Evolutionary conservation across 768 basidiomycete genomes (phyloP), one percentile per base, ranked within the genome.

Genomic region (Daedaleopsis sinensis): DNA sequence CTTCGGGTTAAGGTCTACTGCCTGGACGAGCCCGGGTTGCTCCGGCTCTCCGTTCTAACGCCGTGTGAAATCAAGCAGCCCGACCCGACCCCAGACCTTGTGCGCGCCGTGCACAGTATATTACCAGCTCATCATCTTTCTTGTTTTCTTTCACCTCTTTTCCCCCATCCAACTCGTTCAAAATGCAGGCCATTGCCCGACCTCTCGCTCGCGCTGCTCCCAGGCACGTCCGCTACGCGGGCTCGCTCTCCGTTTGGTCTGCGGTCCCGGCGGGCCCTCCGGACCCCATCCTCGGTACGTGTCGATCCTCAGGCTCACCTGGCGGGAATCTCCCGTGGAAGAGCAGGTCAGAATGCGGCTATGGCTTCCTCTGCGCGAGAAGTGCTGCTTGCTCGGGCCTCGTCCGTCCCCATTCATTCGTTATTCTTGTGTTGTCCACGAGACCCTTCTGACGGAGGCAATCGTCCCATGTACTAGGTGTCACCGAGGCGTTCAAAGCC

Each of bases 401-500:
- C 24, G 53, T 19, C 23, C n/a, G 12, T 32, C 32, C 32, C 54
- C 44, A 18, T 36, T 44, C 27, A 6, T 49, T 21, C 23, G 21
- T 21, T 24, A 49, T 13, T 23, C 12, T 19, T 47, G 23, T 23
- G 23, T 18, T 23, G 38, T 32, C 52, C 11, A 37, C 39, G 58
- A 67, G 59, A 66, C 58, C 55, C 54, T 36, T 47, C 57, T n/a
- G 47, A 49, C 47, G 19, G 21, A 24, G 47, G 47, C 23, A 49
- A 49, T 49, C n/a, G 23, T 24, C 47, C 32, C 58, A 37, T 48
- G 35, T 42, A 13, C 32, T 67, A 93, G 91, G 93, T 63, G 84
- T 99, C 52, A 90, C 92, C 32, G 96, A 98, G 72, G 94, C 94
- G 32, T 99, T 95, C 86, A 97, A 96, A 80, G 93, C 94, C 47